Percentiles rank a stretch among this genome's conserved stretches.
phyloP scores from a whole-genome alignment of 163 green algal species.

The Chlorella variabilis region DNA sequence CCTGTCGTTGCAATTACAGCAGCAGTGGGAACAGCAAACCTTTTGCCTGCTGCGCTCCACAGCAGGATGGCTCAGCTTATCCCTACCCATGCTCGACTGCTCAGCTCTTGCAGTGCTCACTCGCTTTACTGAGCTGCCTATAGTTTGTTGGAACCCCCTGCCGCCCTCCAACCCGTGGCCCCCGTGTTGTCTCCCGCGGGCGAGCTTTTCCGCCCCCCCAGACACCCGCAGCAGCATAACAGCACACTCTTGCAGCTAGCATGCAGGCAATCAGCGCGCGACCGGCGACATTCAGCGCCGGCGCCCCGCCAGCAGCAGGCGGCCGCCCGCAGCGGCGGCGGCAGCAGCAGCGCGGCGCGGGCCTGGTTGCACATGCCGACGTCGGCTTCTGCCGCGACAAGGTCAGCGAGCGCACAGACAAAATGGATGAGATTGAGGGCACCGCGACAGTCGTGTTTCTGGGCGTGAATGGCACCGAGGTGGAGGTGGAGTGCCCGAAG shows the following conservation, averaged over 20 bases:
- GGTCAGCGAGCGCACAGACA: conserved; percentile 23
- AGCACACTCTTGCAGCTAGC: background rate
- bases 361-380: conserved; percentile 28
- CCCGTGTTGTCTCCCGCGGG: no score
- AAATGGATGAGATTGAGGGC: conserved; percentile 32
- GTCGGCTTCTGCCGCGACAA: conserved; percentile 51
- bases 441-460: conserved; percentile 51
- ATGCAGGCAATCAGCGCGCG: conserved; percentile 22
- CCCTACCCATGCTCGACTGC: no score
- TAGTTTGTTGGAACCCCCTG: no score
- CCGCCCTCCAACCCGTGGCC: no score
- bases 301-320: background rate
- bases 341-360: background rate
- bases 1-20: no score
- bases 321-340: background rate
- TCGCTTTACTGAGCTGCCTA: no score
- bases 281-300: background rate
- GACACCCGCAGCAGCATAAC: no score
- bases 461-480: conserved; percentile 39
- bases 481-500: conserved; percentile 44
- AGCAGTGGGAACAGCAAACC: no score
- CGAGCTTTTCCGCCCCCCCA: no score
- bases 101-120: no score
- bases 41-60: no score
- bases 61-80: no score